Percentiles rank a stretch among this genome's conserved stretches.
Evolutionary conservation across 805 yeast genomes (phyloP).

Genomic region (Metschnikowia dekortorum): DNA sequence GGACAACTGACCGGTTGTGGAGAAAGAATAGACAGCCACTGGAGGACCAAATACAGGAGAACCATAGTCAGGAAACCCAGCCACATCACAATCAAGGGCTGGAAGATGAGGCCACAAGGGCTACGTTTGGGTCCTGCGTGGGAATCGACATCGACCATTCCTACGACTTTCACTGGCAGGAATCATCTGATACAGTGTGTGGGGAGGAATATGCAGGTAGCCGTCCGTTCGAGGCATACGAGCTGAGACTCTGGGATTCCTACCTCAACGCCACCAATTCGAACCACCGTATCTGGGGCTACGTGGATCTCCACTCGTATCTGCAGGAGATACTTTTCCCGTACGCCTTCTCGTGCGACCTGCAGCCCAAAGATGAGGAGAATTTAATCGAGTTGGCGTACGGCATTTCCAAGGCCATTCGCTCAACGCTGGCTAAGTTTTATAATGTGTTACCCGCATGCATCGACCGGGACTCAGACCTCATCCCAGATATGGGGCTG

Average conservation of each 20-base stretch:
- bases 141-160: constrained; percentile 90
- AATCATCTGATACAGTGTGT: constrained; percentile 63
- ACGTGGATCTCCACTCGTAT: constrained; percentile 79
- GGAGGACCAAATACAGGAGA: background rate
- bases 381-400: constrained; percentile 77
- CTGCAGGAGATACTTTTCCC: constrained; percentile 81
- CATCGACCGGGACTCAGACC: constrained; percentile 69
- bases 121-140: constrained; percentile 49
- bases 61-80: too few relatives aligned
- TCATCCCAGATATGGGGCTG: constrained; percentile 69
- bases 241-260: constrained; percentile 36
- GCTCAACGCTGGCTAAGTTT: constrained; percentile 56
- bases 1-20: constrained; percentile 83
- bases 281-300: constrained; percentile 66
- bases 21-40: constrained; percentile 70
- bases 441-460: constrained; percentile 77
- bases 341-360: constrained; percentile 73
- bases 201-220: constrained; percentile 83
- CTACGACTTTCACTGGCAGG: constrained; percentile 68
- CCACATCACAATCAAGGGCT: constrained; percentile 19
- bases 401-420: constrained; percentile 71
- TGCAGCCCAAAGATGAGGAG: constrained; percentile 73
- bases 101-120: background rate
- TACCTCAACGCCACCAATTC: constrained; percentile 41
- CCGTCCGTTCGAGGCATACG: constrained; percentile 53